Conservation (phyloP, 2,329 filamentous ascomycete species). For the Bipolaris gigantea region DNA sequence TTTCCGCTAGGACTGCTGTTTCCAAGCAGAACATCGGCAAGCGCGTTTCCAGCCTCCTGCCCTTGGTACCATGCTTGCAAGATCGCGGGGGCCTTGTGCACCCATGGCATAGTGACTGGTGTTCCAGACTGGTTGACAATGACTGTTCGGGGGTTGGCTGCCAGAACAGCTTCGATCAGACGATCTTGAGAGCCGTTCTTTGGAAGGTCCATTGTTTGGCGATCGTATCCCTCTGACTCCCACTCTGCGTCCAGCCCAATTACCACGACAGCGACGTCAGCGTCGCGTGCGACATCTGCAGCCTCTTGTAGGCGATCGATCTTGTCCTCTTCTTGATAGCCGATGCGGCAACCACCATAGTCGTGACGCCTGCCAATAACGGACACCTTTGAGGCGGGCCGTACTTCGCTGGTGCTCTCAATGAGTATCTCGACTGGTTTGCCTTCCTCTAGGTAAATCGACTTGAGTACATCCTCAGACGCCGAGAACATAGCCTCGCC, state of each 20-base stretch:
- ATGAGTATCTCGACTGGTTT: conserved; percentile 64
- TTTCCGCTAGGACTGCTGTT: conserved; percentile 75
- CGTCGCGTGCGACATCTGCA: conserved; percentile 66
- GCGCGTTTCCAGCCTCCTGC: conserved; percentile 81
- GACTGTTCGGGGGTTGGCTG: conserved; percentile 67
- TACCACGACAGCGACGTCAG: conserved; percentile 77
- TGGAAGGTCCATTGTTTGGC: conserved; percentile 63
- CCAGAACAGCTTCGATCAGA: conserved; percentile 65
- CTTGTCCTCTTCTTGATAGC: conserved; percentile 68
- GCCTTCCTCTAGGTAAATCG: conserved; percentile 61
- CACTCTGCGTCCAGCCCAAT: conserved; percentile 77
- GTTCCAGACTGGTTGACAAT: conserved; percentile 78
- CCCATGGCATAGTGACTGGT: conserved; percentile 73
- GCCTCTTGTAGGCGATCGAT: conserved; percentile 61
- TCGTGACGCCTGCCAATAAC: conserved; percentile 62
- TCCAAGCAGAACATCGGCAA: conserved; percentile 76
- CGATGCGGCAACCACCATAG: conserved; percentile 71
- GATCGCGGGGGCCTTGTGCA: conserved; percentile 63
- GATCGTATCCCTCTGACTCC: conserved; percentile 72
- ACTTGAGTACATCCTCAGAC: conserved; percentile 65
- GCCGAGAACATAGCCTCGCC: conserved; percentile 73
- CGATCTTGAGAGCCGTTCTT: conserved; percentile 61
- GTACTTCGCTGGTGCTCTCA: conserved; percentile 68
- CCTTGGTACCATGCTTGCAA: conserved; percentile 82
- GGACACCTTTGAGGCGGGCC: conserved; percentile 62